Conservation (phyloP, 352 stramenopile genomes). For the Globisporangium recalcitrans region DNA sequence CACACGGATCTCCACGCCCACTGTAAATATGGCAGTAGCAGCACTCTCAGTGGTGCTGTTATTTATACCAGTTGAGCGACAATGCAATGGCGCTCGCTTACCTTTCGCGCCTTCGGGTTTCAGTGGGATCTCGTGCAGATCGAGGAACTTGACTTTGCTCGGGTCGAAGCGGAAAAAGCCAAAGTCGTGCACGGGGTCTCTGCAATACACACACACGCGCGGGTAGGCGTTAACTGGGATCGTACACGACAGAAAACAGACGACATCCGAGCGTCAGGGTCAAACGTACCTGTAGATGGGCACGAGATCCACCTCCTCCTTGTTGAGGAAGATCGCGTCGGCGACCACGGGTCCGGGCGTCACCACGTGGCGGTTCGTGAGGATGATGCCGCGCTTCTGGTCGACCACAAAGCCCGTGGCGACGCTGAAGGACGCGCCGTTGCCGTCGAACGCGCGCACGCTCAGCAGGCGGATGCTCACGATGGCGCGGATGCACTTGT, state of each 20-base stretch:
- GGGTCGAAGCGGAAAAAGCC: slow-evolving; percentile 89
- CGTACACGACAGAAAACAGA: too few relatives aligned
- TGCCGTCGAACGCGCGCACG: slow-evolving; percentile 86
- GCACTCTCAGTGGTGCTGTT: not conserved
- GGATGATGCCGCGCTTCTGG: slow-evolving; percentile 78
- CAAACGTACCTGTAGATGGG: slow-evolving; percentile 72
- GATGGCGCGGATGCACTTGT: slow-evolving; percentile 73
- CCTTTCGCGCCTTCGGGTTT: slow-evolving; percentile 77
- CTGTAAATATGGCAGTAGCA: slow-evolving; percentile 20
- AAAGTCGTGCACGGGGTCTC: slow-evolving; percentile 92
- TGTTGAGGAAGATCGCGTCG: slow-evolving; percentile 92
- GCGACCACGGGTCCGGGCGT: slow-evolving; percentile 82
- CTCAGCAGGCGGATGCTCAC: slow-evolving; percentile 84
- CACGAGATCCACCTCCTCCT: slow-evolving; percentile 89
- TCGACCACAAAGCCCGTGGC: slow-evolving; percentile 92
- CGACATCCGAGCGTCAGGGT: not conserved
- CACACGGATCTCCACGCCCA: slow-evolving; percentile 89
- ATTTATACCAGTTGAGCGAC: not conserved
- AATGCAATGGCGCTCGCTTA: slow-evolving; percentile 14
- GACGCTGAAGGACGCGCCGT: slow-evolving; percentile 79
- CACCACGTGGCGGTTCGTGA: slow-evolving; percentile 92
- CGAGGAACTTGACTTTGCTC: slow-evolving; percentile 82
- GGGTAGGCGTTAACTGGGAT: not conserved
- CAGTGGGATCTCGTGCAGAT: slow-evolving; percentile 85
- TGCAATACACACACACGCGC: slow-evolving; percentile 13